Evolutionary conservation across 2,329 filamentous ascomycete species (phyloP).

Genomic region (Apiospora aurea): DNA sequence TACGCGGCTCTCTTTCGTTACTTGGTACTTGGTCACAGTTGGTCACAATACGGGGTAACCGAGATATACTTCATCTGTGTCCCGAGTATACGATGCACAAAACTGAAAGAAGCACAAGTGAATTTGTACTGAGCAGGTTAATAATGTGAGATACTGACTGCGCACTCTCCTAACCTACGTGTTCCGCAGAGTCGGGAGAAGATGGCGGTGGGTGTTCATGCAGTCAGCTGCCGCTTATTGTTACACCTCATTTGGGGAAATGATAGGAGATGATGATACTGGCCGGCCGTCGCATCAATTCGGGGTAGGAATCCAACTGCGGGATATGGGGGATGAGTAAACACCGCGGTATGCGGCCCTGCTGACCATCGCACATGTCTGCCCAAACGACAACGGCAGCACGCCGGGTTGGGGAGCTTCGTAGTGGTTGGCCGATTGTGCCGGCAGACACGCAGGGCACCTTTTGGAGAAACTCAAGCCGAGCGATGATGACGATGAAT

Average conservation of each 20-base stretch:
- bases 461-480: constrained; percentile 3
- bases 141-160: not conserved
- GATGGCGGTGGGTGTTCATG: constrained; percentile 17
- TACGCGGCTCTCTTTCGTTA: not conserved
- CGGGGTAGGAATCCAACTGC: not conserved
- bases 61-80: not conserved
- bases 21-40: not conserved
- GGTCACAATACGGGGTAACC: not conserved
- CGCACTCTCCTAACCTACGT: not conserved
- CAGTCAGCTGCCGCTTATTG: constrained; percentile 17
- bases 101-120: not conserved
- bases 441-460: not conserved
- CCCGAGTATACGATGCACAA: not conserved
- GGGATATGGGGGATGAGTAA: not conserved
- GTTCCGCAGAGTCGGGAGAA: not conserved
- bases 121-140: constrained; percentile 9
- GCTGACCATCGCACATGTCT: constrained; percentile 10
- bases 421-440: not conserved
- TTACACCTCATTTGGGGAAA: not conserved
- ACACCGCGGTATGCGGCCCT: not conserved
- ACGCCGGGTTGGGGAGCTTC: not conserved
- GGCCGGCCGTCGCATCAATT: not conserved
- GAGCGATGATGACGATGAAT: not conserved
- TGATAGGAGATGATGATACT: not conserved
- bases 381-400: not conserved